Conservation (phyloP, 2,329 filamentous ascomycete genomes). For the Trichoderma sp. region DNA sequence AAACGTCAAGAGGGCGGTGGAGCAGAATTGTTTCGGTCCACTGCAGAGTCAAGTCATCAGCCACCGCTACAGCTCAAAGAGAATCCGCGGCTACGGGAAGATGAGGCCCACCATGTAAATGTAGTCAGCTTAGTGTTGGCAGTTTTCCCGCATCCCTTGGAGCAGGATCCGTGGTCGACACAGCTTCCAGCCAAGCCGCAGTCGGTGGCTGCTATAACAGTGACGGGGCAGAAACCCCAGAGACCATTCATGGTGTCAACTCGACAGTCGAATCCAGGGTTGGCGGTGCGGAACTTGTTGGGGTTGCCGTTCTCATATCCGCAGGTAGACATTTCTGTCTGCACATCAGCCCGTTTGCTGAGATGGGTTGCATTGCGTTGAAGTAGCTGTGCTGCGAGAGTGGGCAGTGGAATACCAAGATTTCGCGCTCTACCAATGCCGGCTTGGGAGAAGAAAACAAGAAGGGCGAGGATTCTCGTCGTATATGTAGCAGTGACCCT, state of each 20-base stretch:
- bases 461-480: neutral
- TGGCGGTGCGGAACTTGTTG: constrained; percentile 30
- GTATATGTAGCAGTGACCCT: neutral
- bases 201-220: constrained; percentile 34
- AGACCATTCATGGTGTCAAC: constrained; percentile 34
- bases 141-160: constrained; percentile 32
- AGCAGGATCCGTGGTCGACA: constrained; percentile 33
- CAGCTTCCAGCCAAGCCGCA: constrained; percentile 39
- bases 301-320: constrained; percentile 34
- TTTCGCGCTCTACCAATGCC: neutral
- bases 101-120: constrained; percentile 34
- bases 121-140: constrained; percentile 29
- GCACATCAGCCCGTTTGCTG: constrained; percentile 14
- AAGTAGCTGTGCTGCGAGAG: neutral
- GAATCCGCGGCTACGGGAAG: neutral
- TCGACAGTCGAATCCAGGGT: constrained; percentile 35
- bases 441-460: neutral
- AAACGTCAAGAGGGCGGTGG: constrained; percentile 33
- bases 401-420: neutral
- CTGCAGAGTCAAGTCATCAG: neutral
- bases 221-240: constrained; percentile 41
- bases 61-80: neutral
- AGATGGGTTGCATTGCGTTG: neutral
- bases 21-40: constrained; percentile 30
- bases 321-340: constrained; percentile 29